Evolutionary conservation across 768 basidiomycete genomes (phyloP).

Genomic region (Tricholoma terreum): DNA sequence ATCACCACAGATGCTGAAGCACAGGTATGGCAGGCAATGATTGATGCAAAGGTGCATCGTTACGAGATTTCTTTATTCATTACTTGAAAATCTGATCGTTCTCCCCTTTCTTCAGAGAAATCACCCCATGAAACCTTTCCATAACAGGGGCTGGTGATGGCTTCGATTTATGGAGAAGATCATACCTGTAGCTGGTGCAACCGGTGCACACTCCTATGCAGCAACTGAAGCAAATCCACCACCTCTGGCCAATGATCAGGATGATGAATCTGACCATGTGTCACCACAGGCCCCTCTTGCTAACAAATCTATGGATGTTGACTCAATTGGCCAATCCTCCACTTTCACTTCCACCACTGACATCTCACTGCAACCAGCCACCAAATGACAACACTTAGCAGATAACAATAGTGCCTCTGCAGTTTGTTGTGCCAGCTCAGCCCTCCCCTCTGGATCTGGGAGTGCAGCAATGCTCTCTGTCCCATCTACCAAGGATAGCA

Average conservation of each 20-base stretch:
- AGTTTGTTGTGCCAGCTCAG: not conserved
- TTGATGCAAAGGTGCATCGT: not conserved
- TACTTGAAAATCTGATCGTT: not conserved
- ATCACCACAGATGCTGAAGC: too few relatives aligned
- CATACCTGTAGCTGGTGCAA: too few relatives aligned
- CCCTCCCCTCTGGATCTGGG: not conserved
- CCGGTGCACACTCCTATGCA: too few relatives aligned
- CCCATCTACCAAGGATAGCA: not conserved
- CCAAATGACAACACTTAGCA: not conserved
- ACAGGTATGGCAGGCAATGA: too few relatives aligned
- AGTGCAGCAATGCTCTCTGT: too few relatives aligned
- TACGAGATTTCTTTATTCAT: not conserved
- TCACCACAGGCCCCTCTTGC: not conserved
- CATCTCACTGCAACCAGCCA: too few relatives aligned
- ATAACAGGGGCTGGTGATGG: too few relatives aligned
- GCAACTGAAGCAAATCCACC: too few relatives aligned
- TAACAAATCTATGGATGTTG: not conserved
- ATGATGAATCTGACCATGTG: too few relatives aligned
- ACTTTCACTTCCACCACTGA: not conserved
- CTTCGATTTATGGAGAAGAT: too few relatives aligned
- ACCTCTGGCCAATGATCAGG: not conserved
- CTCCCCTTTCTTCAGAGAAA: not conserved
- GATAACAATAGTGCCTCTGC: not conserved
- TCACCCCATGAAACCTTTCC: too few relatives aligned
- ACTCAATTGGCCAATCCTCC: not conserved